Evolutionary conservation across 2,329 filamentous ascomycete species (phyloP).

Genomic region (Clarireedia sp.): DNA sequence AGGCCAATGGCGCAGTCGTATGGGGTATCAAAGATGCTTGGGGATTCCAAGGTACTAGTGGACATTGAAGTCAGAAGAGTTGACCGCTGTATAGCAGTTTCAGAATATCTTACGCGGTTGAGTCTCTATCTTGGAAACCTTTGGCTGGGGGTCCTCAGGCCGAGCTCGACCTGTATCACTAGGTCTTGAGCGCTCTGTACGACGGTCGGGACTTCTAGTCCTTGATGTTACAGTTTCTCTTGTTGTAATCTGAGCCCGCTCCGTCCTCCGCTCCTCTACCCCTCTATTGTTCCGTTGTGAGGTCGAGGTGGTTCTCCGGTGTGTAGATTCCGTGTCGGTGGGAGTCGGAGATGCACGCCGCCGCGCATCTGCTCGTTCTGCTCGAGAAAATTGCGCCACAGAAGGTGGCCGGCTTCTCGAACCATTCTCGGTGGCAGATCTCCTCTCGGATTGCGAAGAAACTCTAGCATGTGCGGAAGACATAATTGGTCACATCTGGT

Average conservation of each 20-base stretch:
- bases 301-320: slow-evolving; percentile 51
- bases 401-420: slow-evolving; percentile 26
- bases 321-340: slow-evolving; percentile 29
- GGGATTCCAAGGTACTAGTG: slow-evolving; percentile 62
- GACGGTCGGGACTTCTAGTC: slow-evolving; percentile 48
- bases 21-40: slow-evolving; percentile 64
- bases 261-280: slow-evolving; percentile 43
- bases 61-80: slow-evolving; percentile 7
- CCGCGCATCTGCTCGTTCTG: slow-evolving; percentile 20
- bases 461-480: slow-evolving; percentile 28
- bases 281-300: slow-evolving; percentile 42
- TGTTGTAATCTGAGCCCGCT: slow-evolving; percentile 50
- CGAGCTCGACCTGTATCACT: slow-evolving; percentile 20
- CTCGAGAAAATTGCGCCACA: slow-evolving; percentile 18
- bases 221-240: slow-evolving; percentile 54
- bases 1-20: slow-evolving; percentile 45
- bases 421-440: slow-evolving; percentile 25
- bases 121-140: slow-evolving; percentile 38
- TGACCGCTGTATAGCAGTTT: background rate
- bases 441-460: slow-evolving; percentile 26
- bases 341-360: slow-evolving; percentile 23
- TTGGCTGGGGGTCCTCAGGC: slow-evolving; percentile 23
- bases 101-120: slow-evolving; percentile 37
- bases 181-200: slow-evolving; percentile 17
- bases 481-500: slow-evolving; percentile 26